Conservation (phyloP, 495 filamentous ascomycete species). For the Cercophora newfieldiana region DNA sequence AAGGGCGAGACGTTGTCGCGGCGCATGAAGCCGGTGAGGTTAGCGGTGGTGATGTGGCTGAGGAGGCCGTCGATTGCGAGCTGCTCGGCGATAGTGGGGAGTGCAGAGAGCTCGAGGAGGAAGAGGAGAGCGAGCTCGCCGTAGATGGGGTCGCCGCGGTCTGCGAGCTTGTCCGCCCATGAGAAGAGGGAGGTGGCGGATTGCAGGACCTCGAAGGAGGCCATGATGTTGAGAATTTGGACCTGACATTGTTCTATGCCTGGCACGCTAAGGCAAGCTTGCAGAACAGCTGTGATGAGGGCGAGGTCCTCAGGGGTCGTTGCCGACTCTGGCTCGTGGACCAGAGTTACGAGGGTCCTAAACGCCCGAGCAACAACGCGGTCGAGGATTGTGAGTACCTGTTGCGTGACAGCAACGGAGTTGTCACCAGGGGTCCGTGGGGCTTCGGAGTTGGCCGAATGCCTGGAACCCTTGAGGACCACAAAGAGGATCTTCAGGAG, state of each 20-base stretch:
- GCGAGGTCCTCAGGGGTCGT: conserved; percentile 72
- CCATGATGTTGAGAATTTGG: conserved; percentile 65
- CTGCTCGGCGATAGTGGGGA: conserved; percentile 83
- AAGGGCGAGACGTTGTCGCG: conserved; percentile 70
- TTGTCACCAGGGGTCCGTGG: conserved; percentile 25
- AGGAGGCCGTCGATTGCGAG: conserved; percentile 84
- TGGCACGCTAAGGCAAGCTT: conserved; percentile 74
- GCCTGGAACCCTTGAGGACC: conserved; percentile 59
- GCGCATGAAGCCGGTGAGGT: conserved; percentile 67
- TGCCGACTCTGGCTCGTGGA: conserved; percentile 59
- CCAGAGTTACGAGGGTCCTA: conserved; percentile 68
- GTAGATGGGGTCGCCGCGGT: conserved; percentile 85
- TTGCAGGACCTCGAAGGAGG: conserved; percentile 68
- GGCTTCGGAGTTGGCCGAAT: conserved; percentile 26
- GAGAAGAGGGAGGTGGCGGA: conserved; percentile 86
- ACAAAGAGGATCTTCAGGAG: conserved; percentile 86
- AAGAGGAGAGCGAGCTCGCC: conserved; percentile 85
- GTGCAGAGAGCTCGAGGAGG: conserved; percentile 79
- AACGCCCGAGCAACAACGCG: conserved; percentile 80
- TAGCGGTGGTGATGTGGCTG: conserved; percentile 72
- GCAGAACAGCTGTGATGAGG: conserved; percentile 85
- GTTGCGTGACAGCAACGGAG: conserved; percentile 46
- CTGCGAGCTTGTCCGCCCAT: conserved; percentile 80
- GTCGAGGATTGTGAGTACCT: conserved; percentile 71
- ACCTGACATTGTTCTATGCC: conserved; percentile 60